phyloP scores from a whole-genome alignment of 345 rosid species.

The Ceriops zippeliana region DNA sequence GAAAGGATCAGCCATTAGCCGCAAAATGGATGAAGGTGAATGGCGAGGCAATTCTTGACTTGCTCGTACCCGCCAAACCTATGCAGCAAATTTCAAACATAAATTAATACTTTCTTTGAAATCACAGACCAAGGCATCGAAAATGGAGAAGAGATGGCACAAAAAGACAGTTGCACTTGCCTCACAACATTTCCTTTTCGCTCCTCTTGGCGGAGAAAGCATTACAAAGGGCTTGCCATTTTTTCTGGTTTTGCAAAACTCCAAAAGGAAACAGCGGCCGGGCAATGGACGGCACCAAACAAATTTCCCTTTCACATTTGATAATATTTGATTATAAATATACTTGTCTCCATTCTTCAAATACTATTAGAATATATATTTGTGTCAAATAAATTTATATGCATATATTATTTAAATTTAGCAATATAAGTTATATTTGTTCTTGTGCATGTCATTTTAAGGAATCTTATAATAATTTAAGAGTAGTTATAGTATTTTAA shows the following conservation, averaged over 20 bases:
- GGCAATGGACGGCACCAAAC: conserved; percentile 22
- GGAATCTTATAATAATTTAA: too few species aligned
- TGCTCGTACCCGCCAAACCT: neutral
- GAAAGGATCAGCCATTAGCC: neutral
- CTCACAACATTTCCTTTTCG: too few species aligned
- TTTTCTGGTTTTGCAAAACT: conserved; percentile 15
- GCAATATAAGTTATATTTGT: too few species aligned
- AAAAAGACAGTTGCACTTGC: too few species aligned
- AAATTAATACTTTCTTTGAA: neutral
- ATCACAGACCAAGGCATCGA: conserved; percentile 6
- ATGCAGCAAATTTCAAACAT: too few species aligned
- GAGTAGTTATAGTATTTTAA: too few species aligned
- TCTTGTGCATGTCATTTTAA: too few species aligned
- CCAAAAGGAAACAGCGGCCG: conserved; percentile 44
- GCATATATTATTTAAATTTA: too few species aligned
- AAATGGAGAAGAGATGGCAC: conserved; percentile 3
- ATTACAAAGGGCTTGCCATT: neutral
- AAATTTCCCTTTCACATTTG: conserved; percentile 3
- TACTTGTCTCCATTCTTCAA: neutral
- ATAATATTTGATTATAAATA: neutral
- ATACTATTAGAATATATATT: too few species aligned
- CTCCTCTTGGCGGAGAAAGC: conserved; percentile 1
- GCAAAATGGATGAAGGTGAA: neutral
- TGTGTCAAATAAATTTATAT: too few species aligned
- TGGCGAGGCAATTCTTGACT: neutral